These are phyloP conservation scores for Colletotrichum euphorbiae DNA, from an alignment of 2,329 filamentous ascomycete genomes.

Conservation along the genomic window DNA sequence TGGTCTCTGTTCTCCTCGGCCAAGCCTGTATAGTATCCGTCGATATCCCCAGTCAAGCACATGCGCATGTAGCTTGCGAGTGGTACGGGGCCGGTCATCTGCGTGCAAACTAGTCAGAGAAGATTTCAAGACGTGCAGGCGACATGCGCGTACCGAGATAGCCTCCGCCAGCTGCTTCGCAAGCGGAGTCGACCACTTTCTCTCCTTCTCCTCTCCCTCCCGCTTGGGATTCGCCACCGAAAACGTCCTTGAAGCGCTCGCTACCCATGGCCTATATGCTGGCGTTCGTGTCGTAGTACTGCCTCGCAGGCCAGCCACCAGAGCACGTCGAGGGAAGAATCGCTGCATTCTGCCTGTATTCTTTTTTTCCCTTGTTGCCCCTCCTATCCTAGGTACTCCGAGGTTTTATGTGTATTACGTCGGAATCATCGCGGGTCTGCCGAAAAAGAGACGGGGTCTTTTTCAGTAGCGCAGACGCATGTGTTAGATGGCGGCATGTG, in stretches of 20 bases:
- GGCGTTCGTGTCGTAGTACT: background rate
- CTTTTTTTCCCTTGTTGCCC: background rate
- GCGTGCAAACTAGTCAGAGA: constrained; percentile 7
- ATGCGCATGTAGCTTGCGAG: constrained; percentile 98
- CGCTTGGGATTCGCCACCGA: constrained; percentile 42
- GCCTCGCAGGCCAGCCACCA: constrained; percentile 13
- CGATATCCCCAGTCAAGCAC: constrained; percentile 90
- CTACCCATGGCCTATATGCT: background rate
- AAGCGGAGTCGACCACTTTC: constrained; percentile 91
- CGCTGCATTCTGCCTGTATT: constrained; percentile 23
- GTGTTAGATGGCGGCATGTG: constrained; percentile 16
- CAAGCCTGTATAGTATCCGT: constrained; percentile 91
- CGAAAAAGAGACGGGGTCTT: constrained; percentile 10
- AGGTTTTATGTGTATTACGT: background rate
- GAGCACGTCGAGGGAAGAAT: constrained; percentile 8
- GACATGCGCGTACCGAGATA: constrained; percentile 73
- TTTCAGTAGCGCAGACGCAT: constrained; percentile 19
- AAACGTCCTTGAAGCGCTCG: constrained; percentile 42
- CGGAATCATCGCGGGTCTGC: constrained; percentile 21
- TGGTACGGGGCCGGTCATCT: constrained; percentile 87
- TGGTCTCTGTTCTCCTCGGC: constrained; percentile 79
- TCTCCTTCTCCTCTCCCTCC: constrained; percentile 50
- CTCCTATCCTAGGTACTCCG: constrained; percentile 15
- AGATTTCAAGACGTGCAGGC: background rate
- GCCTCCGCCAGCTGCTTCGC: constrained; percentile 88